Conservation (phyloP, 2,329 filamentous ascomycete species). For the Fusarium tuaranense region DNA sequence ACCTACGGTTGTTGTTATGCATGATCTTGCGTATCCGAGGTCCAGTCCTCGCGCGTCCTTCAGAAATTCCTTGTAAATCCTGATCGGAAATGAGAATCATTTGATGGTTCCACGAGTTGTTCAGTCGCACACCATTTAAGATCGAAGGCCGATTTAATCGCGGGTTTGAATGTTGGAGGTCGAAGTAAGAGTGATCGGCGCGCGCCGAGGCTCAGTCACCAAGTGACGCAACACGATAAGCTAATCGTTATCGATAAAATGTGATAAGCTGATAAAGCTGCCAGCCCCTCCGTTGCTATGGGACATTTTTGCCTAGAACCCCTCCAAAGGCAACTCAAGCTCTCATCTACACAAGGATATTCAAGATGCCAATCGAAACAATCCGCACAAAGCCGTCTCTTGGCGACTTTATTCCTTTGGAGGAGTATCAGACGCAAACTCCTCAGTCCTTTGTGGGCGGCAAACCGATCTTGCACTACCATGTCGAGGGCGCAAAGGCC, state of each 20-base stretch:
- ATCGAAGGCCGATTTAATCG: background rate
- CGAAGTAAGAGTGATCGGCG: background rate
- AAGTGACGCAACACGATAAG: slow-evolving; percentile 17
- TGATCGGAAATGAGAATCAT: background rate
- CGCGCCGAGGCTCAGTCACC: slow-evolving; percentile 1
- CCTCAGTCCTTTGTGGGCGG: slow-evolving; percentile 78
- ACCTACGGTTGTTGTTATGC: slow-evolving; percentile 53
- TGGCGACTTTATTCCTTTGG: slow-evolving; percentile 72
- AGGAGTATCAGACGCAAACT: slow-evolving; percentile 78
- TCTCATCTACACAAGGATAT: slow-evolving; percentile 4
- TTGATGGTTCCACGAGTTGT: background rate
- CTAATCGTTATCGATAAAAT: slow-evolving; percentile 32
- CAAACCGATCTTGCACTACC: slow-evolving; percentile 78
- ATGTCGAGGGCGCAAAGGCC: slow-evolving; percentile 67
- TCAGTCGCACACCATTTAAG: background rate
- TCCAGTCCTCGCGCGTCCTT: background rate
- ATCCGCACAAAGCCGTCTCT: slow-evolving; percentile 68
- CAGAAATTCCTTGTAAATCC: background rate
- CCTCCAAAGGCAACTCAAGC: slow-evolving; percentile 28
- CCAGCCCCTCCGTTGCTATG: slow-evolving; percentile 30
- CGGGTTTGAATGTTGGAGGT: background rate
- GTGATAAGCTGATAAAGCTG: slow-evolving; percentile 35
- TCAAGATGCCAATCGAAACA: slow-evolving; percentile 61
- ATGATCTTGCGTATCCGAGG: slow-evolving; percentile 31
- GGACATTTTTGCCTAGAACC: slow-evolving; percentile 39